Percentiles rank a stretch among this genome's conserved stretches.
phyloP scores from a whole-genome alignment of 495 filamentous ascomycete genomes.

The Jackrogersella minutella region DNA sequence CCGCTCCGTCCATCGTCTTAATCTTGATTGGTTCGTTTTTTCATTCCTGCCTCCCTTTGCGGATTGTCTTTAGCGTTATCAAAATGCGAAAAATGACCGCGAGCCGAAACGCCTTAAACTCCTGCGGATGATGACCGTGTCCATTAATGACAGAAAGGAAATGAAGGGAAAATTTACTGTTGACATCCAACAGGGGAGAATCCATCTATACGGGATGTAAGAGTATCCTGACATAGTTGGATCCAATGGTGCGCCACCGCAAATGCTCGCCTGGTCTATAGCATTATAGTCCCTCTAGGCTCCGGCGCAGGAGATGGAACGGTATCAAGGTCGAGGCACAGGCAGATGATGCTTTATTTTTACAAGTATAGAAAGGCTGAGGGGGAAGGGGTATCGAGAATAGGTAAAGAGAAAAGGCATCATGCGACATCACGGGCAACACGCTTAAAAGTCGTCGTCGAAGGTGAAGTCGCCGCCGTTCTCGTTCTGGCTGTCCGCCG shows the following conservation, averaged over 20 bases:
- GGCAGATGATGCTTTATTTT: constrained; percentile 24
- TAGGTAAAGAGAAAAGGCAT: constrained; percentile 10
- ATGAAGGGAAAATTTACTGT: constrained; percentile 3
- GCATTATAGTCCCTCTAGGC: constrained; percentile 19
- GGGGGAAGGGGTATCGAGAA: constrained; percentile 43
- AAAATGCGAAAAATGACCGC: background rate
- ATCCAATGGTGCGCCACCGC: constrained; percentile 23
- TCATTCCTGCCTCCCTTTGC: constrained; percentile 1
- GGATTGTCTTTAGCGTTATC: background rate
- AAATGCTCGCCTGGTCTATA: constrained; percentile 36
- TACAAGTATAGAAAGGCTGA: constrained; percentile 34
- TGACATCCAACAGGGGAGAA: constrained; percentile 8
- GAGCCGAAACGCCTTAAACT: constrained; percentile 15
- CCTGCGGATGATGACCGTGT: constrained; percentile 17
- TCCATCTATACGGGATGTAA: background rate
- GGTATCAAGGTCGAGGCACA: background rate
- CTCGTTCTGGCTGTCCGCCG: constrained; percentile 64
- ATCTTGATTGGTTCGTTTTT: constrained; percentile 1
- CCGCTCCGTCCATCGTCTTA: constrained; percentile 14
- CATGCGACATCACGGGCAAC: background rate
- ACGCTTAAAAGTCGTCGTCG: constrained; percentile 92
- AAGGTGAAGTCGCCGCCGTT: constrained; percentile 86
- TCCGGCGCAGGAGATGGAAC: background rate
- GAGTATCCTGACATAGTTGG: background rate
- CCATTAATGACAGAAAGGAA: constrained; percentile 6